Evolutionary conservation across 768 basidiomycete genomes (phyloP).

Genomic region (Daedaleopsis sinensis): DNA sequence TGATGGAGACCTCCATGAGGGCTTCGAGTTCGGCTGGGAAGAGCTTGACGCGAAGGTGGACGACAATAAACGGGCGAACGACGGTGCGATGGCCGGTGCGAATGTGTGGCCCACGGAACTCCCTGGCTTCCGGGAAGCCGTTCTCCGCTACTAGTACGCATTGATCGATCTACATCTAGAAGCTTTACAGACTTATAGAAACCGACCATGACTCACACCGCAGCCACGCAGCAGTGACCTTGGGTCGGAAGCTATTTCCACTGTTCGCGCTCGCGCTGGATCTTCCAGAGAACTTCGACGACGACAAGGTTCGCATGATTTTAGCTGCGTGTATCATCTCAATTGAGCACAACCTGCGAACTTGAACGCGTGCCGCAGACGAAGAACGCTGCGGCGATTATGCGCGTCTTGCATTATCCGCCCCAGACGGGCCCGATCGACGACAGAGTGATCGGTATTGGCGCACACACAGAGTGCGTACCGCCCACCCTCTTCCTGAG

Average conservation of each 20-base stretch:
- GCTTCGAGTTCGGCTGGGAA: constrained; percentile 86
- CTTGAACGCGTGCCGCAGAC: constrained; percentile 44
- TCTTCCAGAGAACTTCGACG: constrained; percentile 62
- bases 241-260: constrained; percentile 65
- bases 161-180: too few species aligned
- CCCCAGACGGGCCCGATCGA: constrained; percentile 64
- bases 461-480: constrained; percentile 76
- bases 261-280: constrained; percentile 72
- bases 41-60: constrained; percentile 34
- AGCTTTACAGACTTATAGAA: too few species aligned
- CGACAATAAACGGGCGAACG: constrained; percentile 36
- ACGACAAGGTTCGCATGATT: constrained; percentile 54
- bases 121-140: constrained; percentile 60
- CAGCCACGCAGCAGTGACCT: constrained; percentile 53
- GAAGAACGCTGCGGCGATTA: constrained; percentile 61
- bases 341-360: too few species aligned
- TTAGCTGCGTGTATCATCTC: too few species aligned
- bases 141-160: constrained; percentile 65
- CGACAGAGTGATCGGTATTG: constrained; percentile 77
- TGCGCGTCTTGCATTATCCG: constrained; percentile 77
- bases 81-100: constrained; percentile 65
- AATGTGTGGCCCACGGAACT: constrained; percentile 80
- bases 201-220: neutral
- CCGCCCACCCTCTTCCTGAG: constrained; percentile 23
- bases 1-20: constrained; percentile 89